Base-by-base conservation (phyloP, 2,329 filamentous ascomycete species). In the Diaporthe batatas region DNA sequence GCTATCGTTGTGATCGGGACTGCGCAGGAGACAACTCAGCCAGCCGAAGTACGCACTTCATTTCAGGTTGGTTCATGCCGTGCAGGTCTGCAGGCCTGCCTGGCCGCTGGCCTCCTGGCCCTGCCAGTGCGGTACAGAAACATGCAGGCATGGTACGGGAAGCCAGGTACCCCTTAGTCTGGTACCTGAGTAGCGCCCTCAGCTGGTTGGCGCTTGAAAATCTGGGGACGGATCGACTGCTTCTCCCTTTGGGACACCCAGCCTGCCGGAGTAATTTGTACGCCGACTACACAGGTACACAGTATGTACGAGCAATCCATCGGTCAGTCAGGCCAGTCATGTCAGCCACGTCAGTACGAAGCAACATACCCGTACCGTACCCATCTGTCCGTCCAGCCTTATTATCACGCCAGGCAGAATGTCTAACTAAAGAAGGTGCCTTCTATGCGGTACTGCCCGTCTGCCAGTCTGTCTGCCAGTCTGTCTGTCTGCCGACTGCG, bases 171-270 rank as follows among this genome's bases (percentile, higher is more conserved):
- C 62, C 62, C 62, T 39, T 67, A 67, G 62, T 39, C 32, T 67
- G 44, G 62, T 67, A 39, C 62, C 62, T 67, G 62, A 67, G 62
- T 53, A 67, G 47, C 47, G 62, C 62, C 36, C 29, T 67, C 29
- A 39, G 62, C 47, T 67, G 62, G 62, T 67, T 67, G 62, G 62
- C 62, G 62, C 62, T 67, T 53, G 62, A 67, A 67, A 67, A 67
- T 67, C 62, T 67, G 62, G 62, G 62, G 62, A 67, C 47, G 47
- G 32, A 67, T 67, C 62, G 62, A 39, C 62, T 67, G 32, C 62
- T 65, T 49, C 62, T 67, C 62, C 62, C 29, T 53, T 53, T 53
- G 51, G 21, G 21, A 18, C 25, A 25, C 14, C 62, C 44, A 65
- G 59, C 44, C 59, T 65, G 59, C 59, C 59, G 44, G 59, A 65